Evolutionary conservation across 2,329 filamentous ascomycete species (phyloP), one percentile per base, ranked within the genome.

Genomic region (Bimuria novae-zelandiae): DNA sequence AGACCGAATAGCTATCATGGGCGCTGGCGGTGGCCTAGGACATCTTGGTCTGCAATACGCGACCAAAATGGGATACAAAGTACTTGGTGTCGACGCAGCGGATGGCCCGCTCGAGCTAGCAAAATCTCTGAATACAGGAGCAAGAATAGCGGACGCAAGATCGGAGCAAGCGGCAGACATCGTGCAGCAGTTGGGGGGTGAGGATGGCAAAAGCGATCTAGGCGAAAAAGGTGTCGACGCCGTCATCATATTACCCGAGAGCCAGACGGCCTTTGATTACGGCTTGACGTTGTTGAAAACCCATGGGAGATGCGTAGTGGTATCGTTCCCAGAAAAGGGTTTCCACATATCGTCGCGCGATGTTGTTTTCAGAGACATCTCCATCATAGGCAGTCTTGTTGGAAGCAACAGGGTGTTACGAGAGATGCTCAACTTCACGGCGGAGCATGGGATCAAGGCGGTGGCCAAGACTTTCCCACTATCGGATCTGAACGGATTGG

Each of bases 261-360:
- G 72, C 32, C 79, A 80, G 57, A 64, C 62, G 11, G 77, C 75
- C 0, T 80, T 80, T 55, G 77, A 80, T 54, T 80, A 77, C 50
- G 77, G 76, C 7, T 69, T 79, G 61, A 59, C 59, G 2, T 61
- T 80, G 5, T 55, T 80, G 12, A 73, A 72, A 36, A 76, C 75
- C 42, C 77, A 79, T 47, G 76, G 76, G 0, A 75, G 62, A 16
- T 78, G 76, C 54, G 73, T 80, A 6, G 62, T 79, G 0, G 77
- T 80, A 1, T 79, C 76, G 0, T 80, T 80, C 60, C 77, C 77
- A 0, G 72, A 76, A 36, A 61, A 69, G 5, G 76, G 76, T 1
- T 79, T 79, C 52, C 73, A 76, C 16, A 50, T 79, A 16, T 75
- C 73, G 0, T 68, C 76, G 1, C 56, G 68, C 12, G 76, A 79